These are phyloP conservation scores for Nannizziopsis arthrosporioides DNA, from an alignment of 2,329 filamentous ascomycete genomes.

Conservation along the genomic window DNA sequence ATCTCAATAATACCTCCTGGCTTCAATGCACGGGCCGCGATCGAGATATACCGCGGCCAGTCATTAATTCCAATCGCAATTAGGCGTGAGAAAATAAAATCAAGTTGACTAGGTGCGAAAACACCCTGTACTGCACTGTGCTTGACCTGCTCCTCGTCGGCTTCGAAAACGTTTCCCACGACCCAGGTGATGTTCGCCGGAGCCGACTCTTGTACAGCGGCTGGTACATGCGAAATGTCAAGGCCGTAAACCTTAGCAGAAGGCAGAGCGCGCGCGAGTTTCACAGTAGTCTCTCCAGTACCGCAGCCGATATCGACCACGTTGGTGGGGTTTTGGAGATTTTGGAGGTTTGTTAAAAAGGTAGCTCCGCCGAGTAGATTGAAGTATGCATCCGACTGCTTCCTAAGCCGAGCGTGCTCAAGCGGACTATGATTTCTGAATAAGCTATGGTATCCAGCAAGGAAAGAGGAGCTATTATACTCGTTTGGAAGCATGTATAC, in stretches of 20 bases:
- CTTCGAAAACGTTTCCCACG: neutral
- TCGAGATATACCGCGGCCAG: neutral
- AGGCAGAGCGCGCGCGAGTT: neutral
- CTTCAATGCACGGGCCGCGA: neutral
- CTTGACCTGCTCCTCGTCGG: neutral
- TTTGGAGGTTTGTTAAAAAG: neutral
- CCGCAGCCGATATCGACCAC: neutral
- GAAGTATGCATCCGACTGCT: neutral
- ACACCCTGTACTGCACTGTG: neutral
- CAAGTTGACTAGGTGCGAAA: neutral
- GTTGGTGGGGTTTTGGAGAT: neutral
- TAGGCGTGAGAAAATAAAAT: neutral
- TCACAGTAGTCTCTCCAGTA: neutral
- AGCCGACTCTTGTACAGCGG: neutral
- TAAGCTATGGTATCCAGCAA: neutral
- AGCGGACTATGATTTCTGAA: neutral
- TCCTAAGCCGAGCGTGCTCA: neutral
- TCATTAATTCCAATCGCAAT: neutral
- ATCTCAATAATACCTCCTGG: neutral
- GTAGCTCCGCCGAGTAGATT: neutral
- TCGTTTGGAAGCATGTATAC: neutral
- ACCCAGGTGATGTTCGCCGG: neutral
- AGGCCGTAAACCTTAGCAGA: neutral
- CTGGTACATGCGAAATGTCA: neutral
- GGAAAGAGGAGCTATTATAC: neutral